Percentiles rank a stretch among this genome's conserved stretches.
These are phyloP conservation scores for Tylopilus vinaceipallidus DNA, from an alignment of 768 basidiomycete species.

Conservation along the genomic window DNA sequence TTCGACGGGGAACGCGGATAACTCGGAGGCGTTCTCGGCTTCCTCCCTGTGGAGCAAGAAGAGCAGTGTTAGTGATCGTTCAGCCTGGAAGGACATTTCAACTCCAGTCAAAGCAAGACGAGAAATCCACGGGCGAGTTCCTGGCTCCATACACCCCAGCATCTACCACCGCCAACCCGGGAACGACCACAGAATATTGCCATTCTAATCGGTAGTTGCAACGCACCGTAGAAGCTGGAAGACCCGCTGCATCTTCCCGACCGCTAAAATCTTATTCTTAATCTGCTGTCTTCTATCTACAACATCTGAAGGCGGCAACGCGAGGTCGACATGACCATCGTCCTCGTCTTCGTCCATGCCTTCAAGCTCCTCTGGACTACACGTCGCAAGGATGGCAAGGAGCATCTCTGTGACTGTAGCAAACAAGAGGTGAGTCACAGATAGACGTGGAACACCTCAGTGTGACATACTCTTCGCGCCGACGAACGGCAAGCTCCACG, in stretches of 20 bases:
- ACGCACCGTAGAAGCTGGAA: constrained; percentile 85
- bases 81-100: not conserved
- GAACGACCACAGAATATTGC: not conserved
- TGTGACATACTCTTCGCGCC: constrained; percentile 87
- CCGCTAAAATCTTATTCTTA: constrained; percentile 91
- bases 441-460: not conserved
- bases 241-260: constrained; percentile 87
- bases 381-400: constrained; percentile 89
- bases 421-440: not conserved
- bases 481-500: constrained; percentile 97
- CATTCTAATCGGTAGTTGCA: not conserved
- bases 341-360: constrained; percentile 52
- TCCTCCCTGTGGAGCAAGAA: constrained; percentile 53
- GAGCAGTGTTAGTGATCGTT: not conserved
- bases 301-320: constrained; percentile 40
- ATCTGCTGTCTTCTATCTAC: constrained; percentile 69
- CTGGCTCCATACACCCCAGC: no score
- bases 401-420: constrained; percentile 92
- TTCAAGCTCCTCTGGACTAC: constrained; percentile 89
- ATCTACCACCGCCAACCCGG: no score
- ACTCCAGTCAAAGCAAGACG: no score
- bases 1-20: constrained; percentile 39
- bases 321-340: constrained; percentile 28
- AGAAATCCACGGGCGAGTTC: no score
- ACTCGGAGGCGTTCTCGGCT: constrained; percentile 74